Base-by-base conservation (phyloP, 345 rosid species). In the Sisymbrium irio region DNA sequence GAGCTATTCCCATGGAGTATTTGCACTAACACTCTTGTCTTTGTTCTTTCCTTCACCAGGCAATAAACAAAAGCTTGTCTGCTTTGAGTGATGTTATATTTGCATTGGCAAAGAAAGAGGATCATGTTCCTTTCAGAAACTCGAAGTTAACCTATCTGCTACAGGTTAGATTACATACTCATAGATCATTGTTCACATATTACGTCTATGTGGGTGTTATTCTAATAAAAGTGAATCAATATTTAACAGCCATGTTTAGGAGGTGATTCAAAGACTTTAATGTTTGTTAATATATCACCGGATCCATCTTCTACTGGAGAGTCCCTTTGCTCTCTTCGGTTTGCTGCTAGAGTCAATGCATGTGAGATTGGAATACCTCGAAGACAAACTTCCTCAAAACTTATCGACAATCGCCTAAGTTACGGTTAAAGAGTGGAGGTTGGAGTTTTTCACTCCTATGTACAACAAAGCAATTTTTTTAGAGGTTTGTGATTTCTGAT, bases 111-210 rank as follows among this genome's bases (percentile, higher is more conserved):
- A 95, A 85, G 87, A 95, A 92, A 77, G 99, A 95, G 14, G 96
- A 90, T 44, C 97, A 96, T 61, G 93, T 96, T 69, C 98, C 98
- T 15, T 96, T 87, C 50, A 83, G 99, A 81, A 90, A 95, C 79
- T 95, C 98, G 0, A 95, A 90, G 83, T 49, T 95, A 49, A 95
- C 99, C 2, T 87, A 92, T 69, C 91, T 95, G 64, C 92, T 95
- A 45, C 99, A 90, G 98, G 99, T 92, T 78, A 64, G 58, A 44
- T 46, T 27, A 37, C 35, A 33, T 54, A 40, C 49, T 40, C 56
- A 9, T 62, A 60, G 42, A 42, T 41, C 57, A 50, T 41, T 42
- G 3, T 47, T 9, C 51, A 49, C 14, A 36, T 62, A 50, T 20
- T 15, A 9, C 13, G 0, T 54, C 15, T 27, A n/a, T 59, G 7